Base-by-base conservation (phyloP, 202 grass and related monocot genomes). In the Sporobolus alterniflorus region DNA sequence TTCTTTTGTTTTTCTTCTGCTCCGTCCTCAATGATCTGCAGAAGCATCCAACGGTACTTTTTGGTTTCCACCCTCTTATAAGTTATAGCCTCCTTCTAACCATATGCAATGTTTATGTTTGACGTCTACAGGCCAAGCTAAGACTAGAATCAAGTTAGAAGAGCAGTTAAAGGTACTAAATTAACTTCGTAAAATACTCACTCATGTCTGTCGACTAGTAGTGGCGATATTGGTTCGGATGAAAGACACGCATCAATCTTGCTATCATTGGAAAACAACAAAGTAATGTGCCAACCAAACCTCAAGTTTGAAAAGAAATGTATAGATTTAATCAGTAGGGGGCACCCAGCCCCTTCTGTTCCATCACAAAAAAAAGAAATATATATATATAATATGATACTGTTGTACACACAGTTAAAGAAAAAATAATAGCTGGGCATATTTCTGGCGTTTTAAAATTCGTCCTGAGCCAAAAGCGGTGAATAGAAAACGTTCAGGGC, bases 181-280 rank as follows among this genome's bases (percentile, higher is more conserved):
- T 57, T 62, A 51, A 74, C 48, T 54, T 74, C 42, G 34, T 20
- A 25, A 50, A 80, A 30, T 30, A 52, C 10, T 20, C 71, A 49
- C 20, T 49, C 39, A 50, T 67, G 29, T 44, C 54, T 69, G 78
- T 78, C 83, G 52, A 54, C 46, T 84, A 90, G 67, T 42, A 56
- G 75, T 20, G 26, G 20, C 25, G n/a, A 25, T 12, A 29, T 67
- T 82, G 57, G 48, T 85, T 82, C 49, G 17, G 20, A 64, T 36
- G 36, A 57, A 67, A 67, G 49, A 18, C 62, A 83, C 34, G 8
- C 29, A 71, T 83, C 63, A 76, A 80, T 54, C 57, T 60, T 72
- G 78, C 88, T 86, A 86, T 86, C 88, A 90, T 83, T 61, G 21
- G 55, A 7, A 18, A 40, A 55, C 51, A 73, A 29, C 55, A 46